Base-by-base conservation (phyloP, 1,284 basidiomycete genomes). In the Ustilago crameri region DNA sequence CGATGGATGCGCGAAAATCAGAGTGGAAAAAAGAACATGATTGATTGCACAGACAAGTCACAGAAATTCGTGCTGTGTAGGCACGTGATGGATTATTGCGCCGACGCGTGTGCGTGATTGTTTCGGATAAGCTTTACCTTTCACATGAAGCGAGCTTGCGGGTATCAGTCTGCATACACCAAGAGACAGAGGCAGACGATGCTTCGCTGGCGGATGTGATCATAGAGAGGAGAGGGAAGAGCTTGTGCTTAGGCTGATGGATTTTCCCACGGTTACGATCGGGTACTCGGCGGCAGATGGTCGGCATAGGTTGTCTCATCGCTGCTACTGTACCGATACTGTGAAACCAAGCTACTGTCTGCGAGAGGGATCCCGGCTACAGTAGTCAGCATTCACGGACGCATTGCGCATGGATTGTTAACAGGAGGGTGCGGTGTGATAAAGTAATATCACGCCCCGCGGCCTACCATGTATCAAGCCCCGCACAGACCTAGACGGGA, bases 11-110 rank as follows among this genome's bases (percentile, higher is more conserved):
- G 17, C 38, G 12, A 30, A 30, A 30, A 30, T 7, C 5, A 30
- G 12, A 30, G 12, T 7, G 12, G 30, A 30, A 30, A 30, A 30
- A 12, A 30, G 12, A 30, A 30, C 30, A 30, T 5, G 30, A 12
- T 30, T 30, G 30, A 30, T n/a, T 23, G 12, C 18, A 7, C 12
- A 14, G 5, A 9, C 14, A 30, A 50, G 51, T 0, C 47, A 23
- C 37, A 2, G 27, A 27, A 26, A 55, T 38, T 54, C 9, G 15
- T 1, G 5, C 12, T 23, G 27, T 35, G 2, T 17, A 18, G 18
- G 54, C 62, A 65, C 62, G 62, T 65, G 62, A 65, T 43, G 51
- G n/a, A 9, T 35, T 46, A 42, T 41, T 26, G 35, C n/a, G 14
- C 37, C 18, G 45, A 65, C 62, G 62, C 62, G 62, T 59, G 14